Percentiles rank a stretch among this genome's conserved stretches.
These are phyloP conservation scores for Tolypocladium ophioglossoides DNA, from an alignment of 2,329 filamentous ascomycete genomes.

Conservation along the genomic window DNA sequence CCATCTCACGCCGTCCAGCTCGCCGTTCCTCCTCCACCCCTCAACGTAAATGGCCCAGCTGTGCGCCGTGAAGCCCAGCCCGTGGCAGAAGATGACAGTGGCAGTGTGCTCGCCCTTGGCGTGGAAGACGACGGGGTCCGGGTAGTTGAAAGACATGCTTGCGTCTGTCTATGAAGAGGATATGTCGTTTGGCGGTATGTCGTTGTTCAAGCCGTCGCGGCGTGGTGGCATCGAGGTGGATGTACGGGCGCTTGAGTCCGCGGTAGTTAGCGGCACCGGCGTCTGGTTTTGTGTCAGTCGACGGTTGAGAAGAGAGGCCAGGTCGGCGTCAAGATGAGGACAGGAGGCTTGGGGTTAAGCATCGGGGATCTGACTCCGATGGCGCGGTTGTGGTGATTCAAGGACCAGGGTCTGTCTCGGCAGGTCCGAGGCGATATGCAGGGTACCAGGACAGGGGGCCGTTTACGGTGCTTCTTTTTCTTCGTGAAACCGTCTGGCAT, in stretches of 20 bases:
- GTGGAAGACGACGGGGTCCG: slow-evolving; percentile 54
- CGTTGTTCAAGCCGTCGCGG: not conserved
- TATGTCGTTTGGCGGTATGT: not conserved
- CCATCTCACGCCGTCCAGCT: slow-evolving; percentile 77
- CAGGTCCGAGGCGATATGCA: not conserved
- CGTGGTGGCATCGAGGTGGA: not conserved
- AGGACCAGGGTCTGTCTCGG: not conserved
- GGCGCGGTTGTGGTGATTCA: not conserved
- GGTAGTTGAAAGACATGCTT: not conserved
- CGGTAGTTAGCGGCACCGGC: too few relatives aligned
- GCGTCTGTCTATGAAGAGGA: not conserved
- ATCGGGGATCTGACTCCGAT: not conserved
- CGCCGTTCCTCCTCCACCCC: slow-evolving; percentile 66
- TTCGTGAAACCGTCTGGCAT: not conserved
- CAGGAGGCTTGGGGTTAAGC: not conserved
- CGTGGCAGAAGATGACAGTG: slow-evolving; percentile 82
- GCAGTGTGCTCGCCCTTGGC: slow-evolving; percentile 72
- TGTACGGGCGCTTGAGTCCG: too few relatives aligned
- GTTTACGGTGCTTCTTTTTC: not conserved
- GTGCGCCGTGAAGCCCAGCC: slow-evolving; percentile 66
- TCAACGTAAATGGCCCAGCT: slow-evolving; percentile 70
- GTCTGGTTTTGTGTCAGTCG: not conserved
- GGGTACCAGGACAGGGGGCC: too few relatives aligned
- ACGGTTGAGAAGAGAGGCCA: too few relatives aligned
- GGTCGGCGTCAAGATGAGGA: not conserved